Conservation (phyloP, 768 basidiomycete species). For the Suillus ampliporus region DNA sequence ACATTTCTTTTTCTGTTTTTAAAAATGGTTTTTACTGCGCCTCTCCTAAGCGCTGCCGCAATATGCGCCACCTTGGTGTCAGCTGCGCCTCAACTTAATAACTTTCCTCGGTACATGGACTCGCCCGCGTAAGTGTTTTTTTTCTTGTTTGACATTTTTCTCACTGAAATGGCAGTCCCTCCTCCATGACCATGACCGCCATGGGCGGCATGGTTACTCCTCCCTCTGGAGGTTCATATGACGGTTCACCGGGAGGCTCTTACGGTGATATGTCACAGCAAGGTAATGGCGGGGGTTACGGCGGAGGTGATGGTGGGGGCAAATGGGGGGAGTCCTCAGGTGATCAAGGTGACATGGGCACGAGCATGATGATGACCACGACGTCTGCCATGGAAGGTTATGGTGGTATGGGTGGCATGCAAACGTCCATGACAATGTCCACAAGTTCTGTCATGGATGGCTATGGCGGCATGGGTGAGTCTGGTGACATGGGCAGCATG, state of each 20-base stretch:
- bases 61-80: constrained; percentile 57
- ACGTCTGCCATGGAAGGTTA: constrained; percentile 9
- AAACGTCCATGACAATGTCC: constrained; percentile 6
- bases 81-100: constrained; percentile 50
- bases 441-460: neutral
- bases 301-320: neutral
- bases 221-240: constrained; percentile 8
- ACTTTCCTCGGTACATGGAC: constrained; percentile 19
- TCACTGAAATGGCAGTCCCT: constrained; percentile 1
- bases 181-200: constrained; percentile 3
- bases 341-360: neutral
- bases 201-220: neutral
- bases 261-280: neutral
- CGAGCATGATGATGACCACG: neutral
- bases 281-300: neutral
- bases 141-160: neutral
- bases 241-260: constrained; percentile 7
- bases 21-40: constrained; percentile 67
- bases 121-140: constrained; percentile 6
- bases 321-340: neutral
- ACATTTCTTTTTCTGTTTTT: constrained; percentile 44
- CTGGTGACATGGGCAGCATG: neutral
- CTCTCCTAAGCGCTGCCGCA: constrained; percentile 58
- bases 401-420: neutral
- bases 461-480: constrained; percentile 2